phyloP scores from a whole-genome alignment of 2,329 filamentous ascomycete species.

The Chaetomium sp. region DNA sequence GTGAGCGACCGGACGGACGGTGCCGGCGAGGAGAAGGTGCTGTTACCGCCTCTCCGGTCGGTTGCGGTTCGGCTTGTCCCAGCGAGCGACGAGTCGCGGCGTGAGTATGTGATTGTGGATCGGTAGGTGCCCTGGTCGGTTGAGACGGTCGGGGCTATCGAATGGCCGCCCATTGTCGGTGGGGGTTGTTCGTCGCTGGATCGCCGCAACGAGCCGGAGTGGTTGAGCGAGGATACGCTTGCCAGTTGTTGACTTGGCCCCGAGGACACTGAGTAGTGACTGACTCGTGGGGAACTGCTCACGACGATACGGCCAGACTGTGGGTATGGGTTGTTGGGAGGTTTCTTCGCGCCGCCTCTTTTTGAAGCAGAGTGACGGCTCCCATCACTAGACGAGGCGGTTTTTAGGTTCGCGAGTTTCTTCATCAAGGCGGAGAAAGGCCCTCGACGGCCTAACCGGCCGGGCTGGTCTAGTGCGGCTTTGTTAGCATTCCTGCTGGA shows the following conservation, averaged over 20 bases:
- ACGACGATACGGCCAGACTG: slow-evolving; percentile 59
- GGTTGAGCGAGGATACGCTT: slow-evolving; percentile 51
- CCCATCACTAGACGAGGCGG: slow-evolving; percentile 54
- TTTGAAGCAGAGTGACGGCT: slow-evolving; percentile 36
- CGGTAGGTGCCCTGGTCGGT: slow-evolving; percentile 71
- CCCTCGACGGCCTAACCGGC: slow-evolving; percentile 59
- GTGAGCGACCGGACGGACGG: slow-evolving; percentile 75
- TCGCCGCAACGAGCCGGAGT: slow-evolving; percentile 52
- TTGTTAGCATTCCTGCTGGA: slow-evolving; percentile 26
- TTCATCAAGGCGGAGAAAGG: slow-evolving; percentile 94
- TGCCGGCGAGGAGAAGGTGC: slow-evolving; percentile 76
- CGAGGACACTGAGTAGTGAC: slow-evolving; percentile 50
- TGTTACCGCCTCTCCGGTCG: slow-evolving; percentile 63
- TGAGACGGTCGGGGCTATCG: slow-evolving; percentile 71
- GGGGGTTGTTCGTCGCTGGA: slow-evolving; percentile 53
- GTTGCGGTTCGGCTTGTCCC: slow-evolving; percentile 68
- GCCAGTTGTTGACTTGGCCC: slow-evolving; percentile 43
- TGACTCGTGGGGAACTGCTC: slow-evolving; percentile 32
- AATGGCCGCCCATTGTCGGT: slow-evolving; percentile 55
- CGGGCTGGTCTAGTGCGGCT: slow-evolving; percentile 54
- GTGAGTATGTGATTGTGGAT: slow-evolving; percentile 71
- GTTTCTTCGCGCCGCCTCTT: slow-evolving; percentile 49
- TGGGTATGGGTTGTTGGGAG: slow-evolving; percentile 79
- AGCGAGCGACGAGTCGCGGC: slow-evolving; percentile 57
- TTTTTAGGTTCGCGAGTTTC: slow-evolving; percentile 82